Evolutionary conservation across 1,284 basidiomycete genomes (phyloP).

Genomic region (Trichosporon ovoides): DNA sequence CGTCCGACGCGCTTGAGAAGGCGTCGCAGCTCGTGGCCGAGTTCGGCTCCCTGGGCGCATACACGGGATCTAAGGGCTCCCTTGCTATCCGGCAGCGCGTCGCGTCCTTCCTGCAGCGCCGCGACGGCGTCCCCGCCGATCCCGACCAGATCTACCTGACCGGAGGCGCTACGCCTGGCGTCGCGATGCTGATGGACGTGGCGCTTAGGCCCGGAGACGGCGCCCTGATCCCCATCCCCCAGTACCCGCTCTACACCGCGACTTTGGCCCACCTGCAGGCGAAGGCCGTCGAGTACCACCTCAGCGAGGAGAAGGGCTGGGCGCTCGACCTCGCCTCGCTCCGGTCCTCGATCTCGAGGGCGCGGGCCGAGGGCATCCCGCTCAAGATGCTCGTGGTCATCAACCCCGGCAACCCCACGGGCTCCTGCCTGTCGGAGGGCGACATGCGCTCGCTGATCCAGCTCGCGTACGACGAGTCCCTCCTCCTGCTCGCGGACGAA

Average conservation of each 20-base stretch:
- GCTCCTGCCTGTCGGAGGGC: conserved; percentile 64
- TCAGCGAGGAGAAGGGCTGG: conserved; percentile 76
- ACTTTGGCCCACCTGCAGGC: conserved; percentile 77
- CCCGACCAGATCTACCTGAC: conserved; percentile 86
- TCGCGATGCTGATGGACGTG: conserved; percentile 66
- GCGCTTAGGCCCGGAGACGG: conserved; percentile 26
- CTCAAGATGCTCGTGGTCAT: conserved; percentile 82
- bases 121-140: conserved; percentile 74
- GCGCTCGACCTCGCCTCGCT: conserved; percentile 67
- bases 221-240: conserved; percentile 75
- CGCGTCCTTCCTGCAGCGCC: conserved; percentile 74
- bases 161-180: conserved; percentile 80
- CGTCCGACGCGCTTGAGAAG: conserved; percentile 73
- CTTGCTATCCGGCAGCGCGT: conserved; percentile 78
- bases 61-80: conserved; percentile 87
- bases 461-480: conserved; percentile 68
- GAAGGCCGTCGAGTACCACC: conserved; percentile 71
- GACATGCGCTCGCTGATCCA: conserved; percentile 67
- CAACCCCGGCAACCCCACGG: conserved; percentile 91
- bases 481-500: conserved; percentile 84
- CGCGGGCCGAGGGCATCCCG: conserved; percentile 54
- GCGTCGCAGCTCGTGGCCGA: conserved; percentile 70
- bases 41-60: conserved; percentile 89
- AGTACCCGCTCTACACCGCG: conserved; percentile 92
- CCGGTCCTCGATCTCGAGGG: conserved; percentile 60